Conservation (phyloP, 306 rosid species). For the Begonia loranthoides region DNA sequence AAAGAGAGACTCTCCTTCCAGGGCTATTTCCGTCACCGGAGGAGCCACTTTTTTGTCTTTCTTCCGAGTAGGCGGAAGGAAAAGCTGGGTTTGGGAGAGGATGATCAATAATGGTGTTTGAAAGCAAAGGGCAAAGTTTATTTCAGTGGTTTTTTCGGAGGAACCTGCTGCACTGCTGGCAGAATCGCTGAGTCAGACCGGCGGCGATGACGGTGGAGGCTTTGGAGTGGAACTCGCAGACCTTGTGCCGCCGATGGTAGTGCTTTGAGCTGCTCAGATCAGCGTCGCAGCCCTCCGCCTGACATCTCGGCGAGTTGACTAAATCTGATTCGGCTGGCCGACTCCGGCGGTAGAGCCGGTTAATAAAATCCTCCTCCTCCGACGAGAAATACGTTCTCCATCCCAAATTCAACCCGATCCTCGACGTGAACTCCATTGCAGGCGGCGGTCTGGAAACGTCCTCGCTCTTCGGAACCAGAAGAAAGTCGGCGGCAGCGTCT, state of each 20-base stretch:
- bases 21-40: constrained; percentile 16
- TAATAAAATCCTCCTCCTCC: constrained; percentile 70
- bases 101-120: too few relatives aligned
- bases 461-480: constrained; percentile 64
- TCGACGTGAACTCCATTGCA: constrained; percentile 48
- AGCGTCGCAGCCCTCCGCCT: constrained; percentile 92
- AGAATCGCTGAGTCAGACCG: constrained; percentile 97
- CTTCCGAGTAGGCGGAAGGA: too few relatives aligned
- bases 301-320: constrained; percentile 55
- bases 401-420: constrained; percentile 83
- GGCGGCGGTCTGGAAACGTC: constrained; percentile 17
- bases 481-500: constrained; percentile 16
- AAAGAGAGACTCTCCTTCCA: not conserved
- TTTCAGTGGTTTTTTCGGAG: not conserved
- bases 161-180: constrained; percentile 99
- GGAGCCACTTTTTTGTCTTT: not conserved
- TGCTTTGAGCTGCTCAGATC: constrained; percentile 88
- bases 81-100: too few relatives aligned
- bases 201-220: constrained; percentile 85
- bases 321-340: constrained; percentile 40
- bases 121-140: not conserved
- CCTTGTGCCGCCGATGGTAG: constrained; percentile 98
- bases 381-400: constrained; percentile 79
- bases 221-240: constrained; percentile 93
- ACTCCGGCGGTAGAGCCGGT: constrained; percentile 66